These are phyloP conservation scores for Catharanthus roseus DNA, from an alignment of 257 asterid genomes.

Conservation along the genomic window DNA sequence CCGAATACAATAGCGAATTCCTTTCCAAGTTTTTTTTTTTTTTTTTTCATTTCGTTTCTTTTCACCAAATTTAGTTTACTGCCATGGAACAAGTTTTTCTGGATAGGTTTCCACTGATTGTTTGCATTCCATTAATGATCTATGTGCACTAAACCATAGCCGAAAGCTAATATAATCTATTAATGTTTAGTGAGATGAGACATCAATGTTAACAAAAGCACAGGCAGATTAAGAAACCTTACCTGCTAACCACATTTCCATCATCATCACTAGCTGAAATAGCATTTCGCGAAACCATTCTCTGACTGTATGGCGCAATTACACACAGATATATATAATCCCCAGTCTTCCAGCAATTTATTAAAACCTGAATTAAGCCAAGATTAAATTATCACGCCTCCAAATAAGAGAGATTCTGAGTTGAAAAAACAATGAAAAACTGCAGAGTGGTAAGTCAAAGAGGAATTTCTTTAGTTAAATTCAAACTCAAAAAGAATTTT, in stretches of 20 bases:
- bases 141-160: too few species aligned
- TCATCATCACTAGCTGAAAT: slow-evolving; percentile 23
- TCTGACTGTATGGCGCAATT: background rate
- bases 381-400: background rate
- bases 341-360: background rate
- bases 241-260: slow-evolving; percentile 30
- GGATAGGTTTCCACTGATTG: background rate
- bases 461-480: background rate
- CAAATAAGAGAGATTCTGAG: too few species aligned
- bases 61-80: too few species aligned
- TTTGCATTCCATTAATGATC: background rate
- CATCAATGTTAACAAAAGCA: background rate
- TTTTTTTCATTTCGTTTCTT: too few species aligned
- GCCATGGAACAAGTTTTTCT: background rate
- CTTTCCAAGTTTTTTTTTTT: background rate
- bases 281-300: slow-evolving; percentile 41
- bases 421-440: background rate
- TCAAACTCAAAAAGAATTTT: too few species aligned
- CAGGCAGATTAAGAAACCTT: background rate
- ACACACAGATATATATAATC: background rate
- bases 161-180: background rate
- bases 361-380: background rate
- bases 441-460: background rate
- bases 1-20: background rate
- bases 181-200: background rate